Percentiles rank a stretch among this genome's conserved stretches.
Conservation (phyloP, 169 alveolate species). For the Ichthyophthirius multifiliis region DNA sequence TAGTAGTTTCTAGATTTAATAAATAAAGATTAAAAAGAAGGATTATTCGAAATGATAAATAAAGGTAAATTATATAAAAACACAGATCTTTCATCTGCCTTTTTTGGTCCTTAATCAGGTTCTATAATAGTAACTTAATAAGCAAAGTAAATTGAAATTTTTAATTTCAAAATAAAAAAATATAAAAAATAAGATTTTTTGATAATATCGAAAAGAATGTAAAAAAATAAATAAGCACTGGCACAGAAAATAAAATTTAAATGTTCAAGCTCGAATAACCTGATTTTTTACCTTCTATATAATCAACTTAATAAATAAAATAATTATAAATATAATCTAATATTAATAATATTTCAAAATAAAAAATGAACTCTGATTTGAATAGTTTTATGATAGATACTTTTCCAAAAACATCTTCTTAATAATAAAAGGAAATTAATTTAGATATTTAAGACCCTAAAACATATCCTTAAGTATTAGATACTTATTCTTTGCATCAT, state of each 20-base stretch:
- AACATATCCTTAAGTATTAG: constrained; percentile 26
- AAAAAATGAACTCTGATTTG: not conserved
- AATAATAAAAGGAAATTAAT: not conserved
- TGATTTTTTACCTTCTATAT: too few relatives aligned
- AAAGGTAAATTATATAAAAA: not conserved
- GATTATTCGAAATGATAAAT: not conserved
- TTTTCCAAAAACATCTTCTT: too few relatives aligned
- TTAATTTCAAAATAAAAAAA: not conserved
- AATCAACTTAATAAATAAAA: too few relatives aligned
- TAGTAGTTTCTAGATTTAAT: not conserved
- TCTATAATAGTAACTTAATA: not conserved
- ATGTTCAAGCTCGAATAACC: not conserved
- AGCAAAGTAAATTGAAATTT: not conserved
- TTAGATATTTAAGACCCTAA: not conserved
- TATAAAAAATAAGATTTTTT: too few relatives aligned
- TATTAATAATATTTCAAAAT: too few relatives aligned
- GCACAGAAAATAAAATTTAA: not conserved
- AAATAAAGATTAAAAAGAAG: not conserved
- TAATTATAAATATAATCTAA: too few relatives aligned
- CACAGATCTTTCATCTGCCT: not conserved
- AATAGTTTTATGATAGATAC: too few relatives aligned
- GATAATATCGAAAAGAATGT: not conserved
- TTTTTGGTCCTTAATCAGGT: not conserved
- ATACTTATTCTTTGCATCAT: constrained; percentile 36
- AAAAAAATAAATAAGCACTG: not conserved